These are phyloP conservation scores for Phytopythium kandeliae DNA, from an alignment of 352 stramenopile species.

Conservation along the genomic window DNA sequence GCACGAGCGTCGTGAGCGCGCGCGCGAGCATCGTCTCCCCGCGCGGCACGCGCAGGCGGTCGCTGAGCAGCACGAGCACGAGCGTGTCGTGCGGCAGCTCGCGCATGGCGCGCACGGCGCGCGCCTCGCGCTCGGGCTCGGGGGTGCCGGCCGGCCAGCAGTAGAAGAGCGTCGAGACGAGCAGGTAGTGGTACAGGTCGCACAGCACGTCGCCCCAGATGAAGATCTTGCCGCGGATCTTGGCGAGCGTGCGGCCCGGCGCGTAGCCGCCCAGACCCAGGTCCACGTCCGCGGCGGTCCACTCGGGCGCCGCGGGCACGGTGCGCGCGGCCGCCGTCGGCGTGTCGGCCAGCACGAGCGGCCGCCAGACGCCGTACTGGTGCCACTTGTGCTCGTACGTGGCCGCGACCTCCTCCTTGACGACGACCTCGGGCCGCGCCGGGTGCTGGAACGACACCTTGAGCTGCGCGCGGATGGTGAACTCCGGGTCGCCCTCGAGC, in stretches of 20 bases:
- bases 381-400: constrained; percentile 27
- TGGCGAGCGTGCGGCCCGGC: constrained; percentile 9
- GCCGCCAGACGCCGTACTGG: constrained; percentile 24
- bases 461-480: constrained; percentile 33
- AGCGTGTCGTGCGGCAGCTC: constrained; percentile 56
- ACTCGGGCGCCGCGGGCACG: neutral
- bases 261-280: too few species aligned
- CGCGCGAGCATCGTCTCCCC: constrained; percentile 47
- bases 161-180: constrained; percentile 63
- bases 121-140: constrained; percentile 17
- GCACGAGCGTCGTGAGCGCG: constrained; percentile 38
- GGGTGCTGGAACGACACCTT: constrained; percentile 27
- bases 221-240: constrained; percentile 25
- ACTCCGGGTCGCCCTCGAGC: constrained; percentile 18
- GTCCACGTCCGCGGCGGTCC: neutral
- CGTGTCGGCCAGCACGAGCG: constrained; percentile 18
- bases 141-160: constrained; percentile 19
- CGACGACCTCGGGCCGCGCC: constrained; percentile 6
- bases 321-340: constrained; percentile 5
- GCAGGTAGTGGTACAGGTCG: constrained; percentile 66
- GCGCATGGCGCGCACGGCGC: constrained; percentile 34
- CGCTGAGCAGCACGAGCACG: constrained; percentile 47
- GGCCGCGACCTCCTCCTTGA: constrained; percentile 19
- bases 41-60: constrained; percentile 45
- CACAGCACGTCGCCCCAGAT: constrained; percentile 59